Base-by-base conservation (phyloP, 805 yeast genomes). In the Saccharomycopsis sp. region DNA sequence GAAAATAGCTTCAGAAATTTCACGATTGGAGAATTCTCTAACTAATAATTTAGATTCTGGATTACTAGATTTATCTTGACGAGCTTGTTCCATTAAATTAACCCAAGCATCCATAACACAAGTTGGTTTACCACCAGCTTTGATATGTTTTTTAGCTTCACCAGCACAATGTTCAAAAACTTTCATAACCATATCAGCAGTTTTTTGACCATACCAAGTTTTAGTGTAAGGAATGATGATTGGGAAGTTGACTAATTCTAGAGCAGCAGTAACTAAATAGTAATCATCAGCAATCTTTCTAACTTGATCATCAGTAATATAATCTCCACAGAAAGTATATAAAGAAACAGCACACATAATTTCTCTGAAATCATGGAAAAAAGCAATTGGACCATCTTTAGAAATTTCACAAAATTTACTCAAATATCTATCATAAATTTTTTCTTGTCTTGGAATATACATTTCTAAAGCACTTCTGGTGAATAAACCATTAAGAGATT, bases 31-130 rank as follows among this genome's bases (percentile, higher is more conserved):
- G 64, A 92, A 92, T 48, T 81, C 89, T 59, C 96, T 78, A 50
- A 85, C 72, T 51, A 73, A 64, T 31, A 74, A 57, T 58, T 72
- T 76, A 32, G 77, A 63, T 35, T 74, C 78, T 14, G 69, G 63
- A 45, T 67, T 71, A 31, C 60, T 63, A 29, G 69, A 67, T 40
- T 69, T 68, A 42, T 67, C 62, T 45, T 60, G 58, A 27, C 45
- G 53, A 52, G 63, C 62, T 30, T 88, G 84, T 51, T 74, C 69
- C 96, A 92, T 92, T 52, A 79, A 69, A 56, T 69, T 67, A 56
- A 89, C 73, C 98, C 98, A 92, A 49, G 86, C 87, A 59, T 92
- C 98, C 88, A 92, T 76, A 36, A 87, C 87, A 70, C 96, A 87
- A 37, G 73, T 69, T 41, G 95, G 85, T 46, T 70, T 62, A 39